Base-by-base conservation (phyloP, 2,329 filamentous ascomycete genomes). In the Uncinocarpus reesii region DNA sequence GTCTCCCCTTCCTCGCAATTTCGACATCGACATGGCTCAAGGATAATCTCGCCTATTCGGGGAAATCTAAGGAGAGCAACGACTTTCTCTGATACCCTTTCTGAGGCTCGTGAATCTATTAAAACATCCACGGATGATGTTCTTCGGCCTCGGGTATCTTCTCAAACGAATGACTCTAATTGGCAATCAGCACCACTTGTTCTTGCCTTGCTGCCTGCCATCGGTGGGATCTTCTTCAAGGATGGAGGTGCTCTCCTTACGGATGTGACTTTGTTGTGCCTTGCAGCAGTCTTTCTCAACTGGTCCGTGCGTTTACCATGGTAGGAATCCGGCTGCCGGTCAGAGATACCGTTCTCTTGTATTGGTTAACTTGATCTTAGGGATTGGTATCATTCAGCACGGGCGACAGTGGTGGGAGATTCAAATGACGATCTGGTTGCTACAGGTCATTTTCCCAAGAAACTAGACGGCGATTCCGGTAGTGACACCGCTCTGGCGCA, bases 241-340 rank as follows among this genome's bases (percentile, higher is more conserved):
- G 85, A 94, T 68, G 90, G 90, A 10, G 83, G 82, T 57, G 78
- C 83, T 0, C 75, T 95, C 52, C 79, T 89, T 47, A 95, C 88
- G 0, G 90, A 96, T 65, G 68, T 94, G 23, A 83, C 92, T 57
- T 72, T 96, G 28, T 69, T 96, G 26, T 80, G 77, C 2, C 66
- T 96, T 52, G 85, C 86, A 1, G 86, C 83, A 3, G 76, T 95
- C 37, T 93, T 95, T 59, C 71, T 96, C 53, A 89, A 95, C 62
- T 95, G 88, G 86, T 89, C 86, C 42, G 83, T 95, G 36, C 83
- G 86, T 48, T 73, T 92, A 56, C 90, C 90, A 57, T 96, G 90
- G 89, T 89, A 71, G 62, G 76, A 3, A 18, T 7, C 24, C 57
- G 36, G 2, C 18, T 23, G 1, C 13, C 11, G 7, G 3, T 13